A percentile compares a stretch with the other conserved stretches of the same genome.
Evolutionary conservation across 306 rosid genomes (phyloP).

Genomic region (Vigna trinervia): DNA sequence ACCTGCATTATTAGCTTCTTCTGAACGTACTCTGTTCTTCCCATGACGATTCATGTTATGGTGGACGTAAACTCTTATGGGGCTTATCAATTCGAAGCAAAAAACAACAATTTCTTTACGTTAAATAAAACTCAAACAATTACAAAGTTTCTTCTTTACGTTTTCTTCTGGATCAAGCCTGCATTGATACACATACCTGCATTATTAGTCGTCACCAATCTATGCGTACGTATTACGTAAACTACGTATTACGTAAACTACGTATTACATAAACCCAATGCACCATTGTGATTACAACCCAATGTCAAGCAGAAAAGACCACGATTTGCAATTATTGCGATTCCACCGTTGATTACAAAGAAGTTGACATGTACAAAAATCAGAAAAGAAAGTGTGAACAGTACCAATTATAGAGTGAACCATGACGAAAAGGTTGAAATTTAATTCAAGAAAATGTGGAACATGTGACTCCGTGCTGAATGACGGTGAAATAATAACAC

Average conservation of each 20-base stretch:
- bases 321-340: constrained; percentile 16
- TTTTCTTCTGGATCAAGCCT: not conserved
- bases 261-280: not conserved
- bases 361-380: constrained; percentile 19
- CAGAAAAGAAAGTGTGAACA: not conserved
- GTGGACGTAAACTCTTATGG: too few relatives aligned
- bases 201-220: not conserved
- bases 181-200: not conserved
- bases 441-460: constrained; percentile 38
- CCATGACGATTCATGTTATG: too few relatives aligned
- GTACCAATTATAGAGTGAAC: not conserved
- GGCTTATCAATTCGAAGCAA: too few relatives aligned
- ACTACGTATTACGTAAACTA: too few relatives aligned
- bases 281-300: not conserved
- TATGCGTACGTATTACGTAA: not conserved
- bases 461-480: constrained; percentile 35
- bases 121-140: too few relatives aligned
- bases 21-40: too few relatives aligned
- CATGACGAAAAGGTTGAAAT: constrained; percentile 2
- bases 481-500: constrained; percentile 27
- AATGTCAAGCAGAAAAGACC: not conserved
- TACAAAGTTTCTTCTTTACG: too few relatives aligned
- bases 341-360: constrained; percentile 20
- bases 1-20: too few relatives aligned
- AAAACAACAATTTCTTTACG: too few relatives aligned